phyloP scores from a whole-genome alignment of 345 rosid species.

The Ceriops zippeliana region DNA sequence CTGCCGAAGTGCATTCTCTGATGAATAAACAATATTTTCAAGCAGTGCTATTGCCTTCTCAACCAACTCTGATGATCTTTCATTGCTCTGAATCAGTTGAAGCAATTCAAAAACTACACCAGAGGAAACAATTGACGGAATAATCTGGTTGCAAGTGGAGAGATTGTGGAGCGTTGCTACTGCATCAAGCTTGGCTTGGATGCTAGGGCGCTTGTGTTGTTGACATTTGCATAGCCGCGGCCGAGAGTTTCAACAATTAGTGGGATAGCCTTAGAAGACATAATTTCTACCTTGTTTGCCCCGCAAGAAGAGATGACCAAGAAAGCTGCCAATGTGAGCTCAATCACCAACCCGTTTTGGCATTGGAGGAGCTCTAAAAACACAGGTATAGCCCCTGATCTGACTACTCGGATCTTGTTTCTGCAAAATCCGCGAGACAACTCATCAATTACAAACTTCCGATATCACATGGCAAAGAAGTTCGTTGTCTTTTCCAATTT shows the following conservation, averaged over 20 bases:
- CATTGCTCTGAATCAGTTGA: slow-evolving; percentile 35
- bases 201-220: slow-evolving; percentile 14
- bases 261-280: slow-evolving; percentile 52
- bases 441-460: background rate
- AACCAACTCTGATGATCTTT: slow-evolving; percentile 44
- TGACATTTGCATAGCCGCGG: slow-evolving; percentile 6
- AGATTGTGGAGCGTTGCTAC: slow-evolving; percentile 75
- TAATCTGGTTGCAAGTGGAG: slow-evolving; percentile 52
- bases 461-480: background rate
- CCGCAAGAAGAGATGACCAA: slow-evolving; percentile 68
- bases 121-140: slow-evolving; percentile 49
- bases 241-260: slow-evolving; percentile 39
- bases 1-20: slow-evolving; percentile 38
- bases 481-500: no score
- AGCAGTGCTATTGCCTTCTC: slow-evolving; percentile 67
- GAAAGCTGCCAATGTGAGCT: slow-evolving; percentile 53
- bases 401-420: slow-evolving; percentile 66
- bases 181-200: slow-evolving; percentile 54
- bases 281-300: slow-evolving; percentile 57
- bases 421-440: slow-evolving; percentile 31
- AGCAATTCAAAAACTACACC: slow-evolving; percentile 50
- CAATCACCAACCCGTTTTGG: slow-evolving; percentile 37
- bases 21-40: slow-evolving; percentile 36
- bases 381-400: slow-evolving; percentile 56
- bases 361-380: slow-evolving; percentile 53